A percentile compares a stretch with the other conserved stretches of the same genome.
These are phyloP conservation scores for Crithidia thermophila DNA, from an alignment of 208 protist species.

Conservation along the genomic window DNA sequence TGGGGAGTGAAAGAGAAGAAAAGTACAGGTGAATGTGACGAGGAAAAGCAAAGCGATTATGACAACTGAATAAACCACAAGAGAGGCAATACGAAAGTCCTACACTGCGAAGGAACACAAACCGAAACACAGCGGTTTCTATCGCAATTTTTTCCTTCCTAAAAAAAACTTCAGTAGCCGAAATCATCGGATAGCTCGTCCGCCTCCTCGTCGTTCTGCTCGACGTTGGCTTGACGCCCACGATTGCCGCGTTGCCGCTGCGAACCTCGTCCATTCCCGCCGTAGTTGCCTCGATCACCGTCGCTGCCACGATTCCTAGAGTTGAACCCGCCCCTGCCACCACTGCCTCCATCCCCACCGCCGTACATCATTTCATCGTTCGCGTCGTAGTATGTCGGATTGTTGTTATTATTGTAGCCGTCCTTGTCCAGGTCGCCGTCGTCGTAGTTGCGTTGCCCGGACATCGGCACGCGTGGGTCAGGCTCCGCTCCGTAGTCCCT, in stretches of 20 bases:
- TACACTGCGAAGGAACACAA: too few relatives aligned
- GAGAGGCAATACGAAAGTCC: too few relatives aligned
- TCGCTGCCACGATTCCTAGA: slow-evolving; percentile 7
- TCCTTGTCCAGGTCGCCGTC: not conserved
- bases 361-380: slow-evolving; percentile 24
- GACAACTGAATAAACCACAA: too few relatives aligned
- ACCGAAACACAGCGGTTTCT: not conserved
- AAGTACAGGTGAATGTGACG: too few relatives aligned
- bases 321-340: slow-evolving; percentile 4
- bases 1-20: too few relatives aligned
- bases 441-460: slow-evolving; percentile 10
- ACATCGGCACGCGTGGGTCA: slow-evolving; percentile 14
- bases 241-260: slow-evolving; percentile 20
- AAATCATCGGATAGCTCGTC: slow-evolving; percentile 42
- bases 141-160: not conserved
- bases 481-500: slow-evolving; percentile 25
- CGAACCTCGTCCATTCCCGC: slow-evolving; percentile 4
- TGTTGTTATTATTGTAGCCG: not conserved
- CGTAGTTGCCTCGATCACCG: slow-evolving; percentile 10
- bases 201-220: slow-evolving; percentile 34
- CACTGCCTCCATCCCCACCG: slow-evolving; percentile 5
- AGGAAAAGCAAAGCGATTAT: too few relatives aligned
- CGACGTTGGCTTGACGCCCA: slow-evolving; percentile 18
- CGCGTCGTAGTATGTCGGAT: slow-evolving; percentile 21
- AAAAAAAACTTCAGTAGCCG: slow-evolving; percentile 12